Base-by-base conservation (phyloP, 73 alveolate species). In the Effrenium voratum region DNA sequence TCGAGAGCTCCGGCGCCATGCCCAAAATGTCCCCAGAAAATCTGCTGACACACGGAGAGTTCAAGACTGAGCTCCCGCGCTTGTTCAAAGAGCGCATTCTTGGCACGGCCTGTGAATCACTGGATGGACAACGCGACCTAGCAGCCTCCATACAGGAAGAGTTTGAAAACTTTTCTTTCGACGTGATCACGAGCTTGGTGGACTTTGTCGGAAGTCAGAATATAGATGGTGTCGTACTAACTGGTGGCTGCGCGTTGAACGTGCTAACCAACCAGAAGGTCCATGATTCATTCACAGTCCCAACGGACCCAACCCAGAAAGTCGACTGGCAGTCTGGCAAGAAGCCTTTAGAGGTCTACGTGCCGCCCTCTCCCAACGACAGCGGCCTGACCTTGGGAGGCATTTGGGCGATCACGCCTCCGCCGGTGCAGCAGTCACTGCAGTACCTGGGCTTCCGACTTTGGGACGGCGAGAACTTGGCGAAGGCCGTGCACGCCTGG, bases 341-440 rank as follows among this genome's bases (percentile, higher is more conserved):
- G 24, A 28, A 30, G 16, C 30, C 63, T 22, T 30, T 79, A 4
- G 90, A 80, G 24, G 84, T 91, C 47, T 79, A 76, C 57, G 98
- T 91, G 91, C 98, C 98, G n/a, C 90, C 84, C 38, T 66, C 98
- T 45, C 98, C 98, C 41, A 91, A 91, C 60, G 98, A 91, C 47
- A 41, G 80, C 24, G 98, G 98, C 91, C 60, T 91, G 60, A 43
- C 98, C 45, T 60, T 70, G n/a, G 98, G 98, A 1, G 98, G 98
- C 38, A 43, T 91, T 13, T 91, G 98, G 98, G 70, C 91, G 49
- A 60, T 91, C 26, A 38, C 88, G 8, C 98, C 98, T 34, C 91
- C 91, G 2, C 50, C 81, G 34, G 16, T 6, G n/a, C 91, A 46
- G 38, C 98, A 91, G 36, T 77, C 75, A 16, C 59, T 91, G 66